Conservation (phyloP, 148 eudicot genomes). For the Diospyros kaki region DNA sequence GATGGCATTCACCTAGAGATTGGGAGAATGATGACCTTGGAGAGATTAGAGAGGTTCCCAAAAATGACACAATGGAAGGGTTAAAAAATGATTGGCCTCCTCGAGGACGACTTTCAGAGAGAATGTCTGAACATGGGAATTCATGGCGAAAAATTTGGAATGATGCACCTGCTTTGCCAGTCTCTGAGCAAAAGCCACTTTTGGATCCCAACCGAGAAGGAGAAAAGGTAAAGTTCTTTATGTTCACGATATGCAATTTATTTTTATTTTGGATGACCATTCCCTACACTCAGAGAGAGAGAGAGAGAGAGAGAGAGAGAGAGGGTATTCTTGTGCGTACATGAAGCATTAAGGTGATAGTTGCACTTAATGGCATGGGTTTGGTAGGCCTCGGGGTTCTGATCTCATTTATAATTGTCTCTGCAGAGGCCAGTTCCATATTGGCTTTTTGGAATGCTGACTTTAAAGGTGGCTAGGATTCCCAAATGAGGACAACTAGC, state of each 20-base stretch:
- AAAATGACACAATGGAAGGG: slow-evolving; percentile 10
- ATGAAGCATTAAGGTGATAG: too few species aligned
- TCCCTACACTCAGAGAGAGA: neutral
- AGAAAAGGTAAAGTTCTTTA: slow-evolving; percentile 61
- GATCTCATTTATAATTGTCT: too few species aligned
- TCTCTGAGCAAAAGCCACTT: slow-evolving; percentile 88
- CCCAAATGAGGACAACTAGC: too few species aligned
- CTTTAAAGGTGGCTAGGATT: too few species aligned
- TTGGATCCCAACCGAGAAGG: slow-evolving; percentile 90
- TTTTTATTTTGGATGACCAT: neutral
- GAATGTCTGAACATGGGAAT: slow-evolving; percentile 90
- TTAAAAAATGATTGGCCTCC: slow-evolving; percentile 73
- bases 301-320: too few species aligned
- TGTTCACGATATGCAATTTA: neutral
- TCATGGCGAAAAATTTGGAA: slow-evolving; percentile 93
- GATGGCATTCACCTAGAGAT: slow-evolving; percentile 99
- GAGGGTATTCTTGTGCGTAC: too few species aligned
- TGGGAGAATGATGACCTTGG: slow-evolving; percentile 60
- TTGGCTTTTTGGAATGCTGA: too few species aligned
- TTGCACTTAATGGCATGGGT: too few species aligned
- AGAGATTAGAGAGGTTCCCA: slow-evolving; percentile 25
- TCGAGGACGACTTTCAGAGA: slow-evolving; percentile 73
- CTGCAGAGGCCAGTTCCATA: too few species aligned
- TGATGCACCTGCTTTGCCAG: slow-evolving; percentile 73
- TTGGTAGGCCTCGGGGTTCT: too few species aligned